These are phyloP conservation scores for Pseudoneurospora amorphoporcata DNA, from an alignment of 495 filamentous ascomycete genomes.

Conservation along the genomic window DNA sequence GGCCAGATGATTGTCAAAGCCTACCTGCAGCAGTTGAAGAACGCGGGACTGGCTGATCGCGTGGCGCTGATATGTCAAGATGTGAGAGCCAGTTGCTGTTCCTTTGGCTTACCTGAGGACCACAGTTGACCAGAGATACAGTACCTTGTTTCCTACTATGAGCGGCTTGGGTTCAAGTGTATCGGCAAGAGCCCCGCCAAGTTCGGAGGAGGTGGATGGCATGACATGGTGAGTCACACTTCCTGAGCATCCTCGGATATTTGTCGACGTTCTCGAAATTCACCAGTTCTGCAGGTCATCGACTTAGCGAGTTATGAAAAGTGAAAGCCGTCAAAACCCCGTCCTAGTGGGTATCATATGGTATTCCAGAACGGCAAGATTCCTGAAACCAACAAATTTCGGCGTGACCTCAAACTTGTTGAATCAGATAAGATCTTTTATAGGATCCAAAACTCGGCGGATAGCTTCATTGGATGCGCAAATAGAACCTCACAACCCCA, in stretches of 20 bases:
- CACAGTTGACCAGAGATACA: conserved; percentile 14
- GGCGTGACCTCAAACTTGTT: not conserved
- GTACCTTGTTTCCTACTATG: conserved; percentile 62
- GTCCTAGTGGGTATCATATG: not conserved
- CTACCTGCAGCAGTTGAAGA: conserved; percentile 56
- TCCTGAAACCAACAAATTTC: not conserved
- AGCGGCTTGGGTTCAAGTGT: conserved; percentile 61
- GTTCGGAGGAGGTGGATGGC: conserved; percentile 76
- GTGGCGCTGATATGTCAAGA: conserved; percentile 73
- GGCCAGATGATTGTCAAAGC: conserved; percentile 67
- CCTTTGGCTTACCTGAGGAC: conserved; percentile 1
- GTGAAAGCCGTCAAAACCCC: not conserved
- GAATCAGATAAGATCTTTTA: not conserved
- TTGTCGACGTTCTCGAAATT: not conserved
- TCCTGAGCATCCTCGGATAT: not conserved
- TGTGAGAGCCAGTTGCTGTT: conserved; percentile 21
- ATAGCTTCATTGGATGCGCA: not conserved
- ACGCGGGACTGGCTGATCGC: conserved; percentile 55
- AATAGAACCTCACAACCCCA: not conserved
- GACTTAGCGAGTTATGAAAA: not conserved
- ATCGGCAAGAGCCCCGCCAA: conserved; percentile 50
- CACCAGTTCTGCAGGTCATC: conserved; percentile 1
- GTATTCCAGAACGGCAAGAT: not conserved
- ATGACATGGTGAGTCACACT: conserved; percentile 47
- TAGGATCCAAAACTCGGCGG: not conserved